phyloP scores from a whole-genome alignment of 2,329 filamentous ascomycete species.

The Aureobasidium namibiae region DNA sequence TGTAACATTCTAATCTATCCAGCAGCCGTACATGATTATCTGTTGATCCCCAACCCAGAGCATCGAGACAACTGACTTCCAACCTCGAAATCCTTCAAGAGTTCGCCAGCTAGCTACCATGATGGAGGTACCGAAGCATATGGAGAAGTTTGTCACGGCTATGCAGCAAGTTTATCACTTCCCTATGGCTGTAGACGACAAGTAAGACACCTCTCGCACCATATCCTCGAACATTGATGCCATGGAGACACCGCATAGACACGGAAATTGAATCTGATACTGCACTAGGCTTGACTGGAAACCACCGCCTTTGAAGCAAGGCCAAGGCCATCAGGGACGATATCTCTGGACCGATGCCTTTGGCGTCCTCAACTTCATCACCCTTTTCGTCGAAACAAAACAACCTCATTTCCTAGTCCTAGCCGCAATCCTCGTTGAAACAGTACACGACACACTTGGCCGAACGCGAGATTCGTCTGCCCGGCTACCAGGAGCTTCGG shows the following conservation, averaged over 20 bases:
- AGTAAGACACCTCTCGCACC: background rate
- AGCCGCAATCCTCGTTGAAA: conserved; percentile 40
- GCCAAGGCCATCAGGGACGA: conserved; percentile 12
- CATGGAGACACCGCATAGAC: background rate
- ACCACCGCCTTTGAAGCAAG: conserved; percentile 6
- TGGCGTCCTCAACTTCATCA: conserved; percentile 51
- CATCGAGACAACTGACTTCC: background rate
- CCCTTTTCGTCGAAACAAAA: conserved; percentile 37
- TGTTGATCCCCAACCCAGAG: background rate
- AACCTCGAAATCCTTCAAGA: background rate
- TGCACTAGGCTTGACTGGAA: conserved; percentile 1
- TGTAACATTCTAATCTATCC: background rate
- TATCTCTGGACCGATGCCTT: conserved; percentile 42
- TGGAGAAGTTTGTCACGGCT: conserved; percentile 9
- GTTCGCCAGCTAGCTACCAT: background rate
- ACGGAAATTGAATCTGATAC: background rate
- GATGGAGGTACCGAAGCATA: background rate
- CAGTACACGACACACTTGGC: conserved; percentile 47
- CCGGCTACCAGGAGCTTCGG: conserved; percentile 44
- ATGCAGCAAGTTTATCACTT: conserved; percentile 14
- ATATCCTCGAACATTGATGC: background rate
- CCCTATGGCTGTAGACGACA: background rate
- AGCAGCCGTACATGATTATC: background rate
- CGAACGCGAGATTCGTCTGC: conserved; percentile 41
- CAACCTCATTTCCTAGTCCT: conserved; percentile 40